Evolutionary conservation across 2,329 filamentous ascomycete species (phyloP), one percentile per base, ranked within the genome.

Genomic region (Sporothrix phasma): DNA sequence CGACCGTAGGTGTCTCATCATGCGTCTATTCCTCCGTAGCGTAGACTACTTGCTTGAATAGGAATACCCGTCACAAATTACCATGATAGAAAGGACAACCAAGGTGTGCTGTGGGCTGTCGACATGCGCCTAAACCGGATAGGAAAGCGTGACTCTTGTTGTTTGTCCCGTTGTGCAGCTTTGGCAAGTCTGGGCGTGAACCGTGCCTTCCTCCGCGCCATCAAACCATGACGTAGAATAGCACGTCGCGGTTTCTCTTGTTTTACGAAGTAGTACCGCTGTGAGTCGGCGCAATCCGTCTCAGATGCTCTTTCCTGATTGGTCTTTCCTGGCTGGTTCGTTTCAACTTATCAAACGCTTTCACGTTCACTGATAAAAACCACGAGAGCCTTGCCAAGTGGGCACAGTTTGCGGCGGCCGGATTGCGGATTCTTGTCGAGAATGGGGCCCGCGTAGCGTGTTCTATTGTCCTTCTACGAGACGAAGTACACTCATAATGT

Each of bases 401-500:
- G 54, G 54, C 37, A 59, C 37, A 59, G 54, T 56, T 19, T 59
- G 54, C 37, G 54, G 31, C 31, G 41, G 37, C 41, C 41, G 41
- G 41, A 24, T 60, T 58, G 54, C 54, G 37, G 37, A 58, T 8
- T 34, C 31, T n/a, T 61, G 58, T 34, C 56, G 43, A 37, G 37
- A 31, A 54, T 54, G 49, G 31, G 49, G 31, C n/a, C 3, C 34
- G 34, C 53, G 24, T 56, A 37, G 53, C 22, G 34, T 58, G 54
- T 58, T 58, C 51, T 31, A 56, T 56, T 39, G 51, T 56, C 31
- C 51, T 56, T 56, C 51, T 56, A 37, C n/a, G n/a, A n/a, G n/a
- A n/a, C n/a, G n/a, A n/a, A n/a, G n/a, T n/a, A n/a, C n/a, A 22
- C 49, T 10, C 29, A 24, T 37, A 56, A 56, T 56, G 31, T 39